Conservation (phyloP, 495 filamentous ascomycete species). For the Talaromyces proteolyticus region DNA sequence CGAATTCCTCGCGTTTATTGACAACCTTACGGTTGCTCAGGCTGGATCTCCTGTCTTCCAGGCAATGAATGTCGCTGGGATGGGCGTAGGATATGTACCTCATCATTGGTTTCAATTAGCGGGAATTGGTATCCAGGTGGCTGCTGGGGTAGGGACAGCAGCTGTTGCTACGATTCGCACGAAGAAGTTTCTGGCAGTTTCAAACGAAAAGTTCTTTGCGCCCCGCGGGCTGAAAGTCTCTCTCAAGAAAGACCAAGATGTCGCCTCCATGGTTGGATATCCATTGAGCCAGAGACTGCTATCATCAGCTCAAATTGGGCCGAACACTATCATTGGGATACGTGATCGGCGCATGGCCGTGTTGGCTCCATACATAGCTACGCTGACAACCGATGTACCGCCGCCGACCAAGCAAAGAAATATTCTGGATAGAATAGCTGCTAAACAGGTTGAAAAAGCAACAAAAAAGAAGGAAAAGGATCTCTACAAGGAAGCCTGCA, state of each 20-base stretch:
- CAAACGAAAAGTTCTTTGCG: conserved; percentile 1
- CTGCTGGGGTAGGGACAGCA: not conserved
- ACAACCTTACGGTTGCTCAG: conserved; percentile 9
- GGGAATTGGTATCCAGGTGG: not conserved
- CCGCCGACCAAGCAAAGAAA: not conserved
- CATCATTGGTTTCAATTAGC: not conserved
- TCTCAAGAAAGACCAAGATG: not conserved
- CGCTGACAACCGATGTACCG: not conserved
- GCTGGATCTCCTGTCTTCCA: not conserved
- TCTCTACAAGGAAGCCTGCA: too few species aligned
- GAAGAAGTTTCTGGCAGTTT: not conserved
- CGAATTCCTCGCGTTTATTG: conserved; percentile 10
- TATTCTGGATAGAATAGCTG: not conserved
- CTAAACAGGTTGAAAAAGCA: not conserved
- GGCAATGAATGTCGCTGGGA: not conserved
- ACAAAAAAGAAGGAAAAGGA: not conserved
- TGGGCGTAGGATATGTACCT: not conserved
- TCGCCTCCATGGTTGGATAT: not conserved
- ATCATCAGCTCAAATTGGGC: not conserved
- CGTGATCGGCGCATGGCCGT: not conserved
- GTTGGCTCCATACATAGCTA: not conserved
- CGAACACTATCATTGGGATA: not conserved
- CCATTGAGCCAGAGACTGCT: not conserved
- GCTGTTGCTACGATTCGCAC: not conserved
- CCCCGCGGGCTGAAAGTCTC: not conserved